Percentiles rank a stretch among this genome's conserved stretches.
These are phyloP conservation scores for Cunninghamia lanceolata DNA, from an alignment of 75 land plant genomes.

Conservation along the genomic window DNA sequence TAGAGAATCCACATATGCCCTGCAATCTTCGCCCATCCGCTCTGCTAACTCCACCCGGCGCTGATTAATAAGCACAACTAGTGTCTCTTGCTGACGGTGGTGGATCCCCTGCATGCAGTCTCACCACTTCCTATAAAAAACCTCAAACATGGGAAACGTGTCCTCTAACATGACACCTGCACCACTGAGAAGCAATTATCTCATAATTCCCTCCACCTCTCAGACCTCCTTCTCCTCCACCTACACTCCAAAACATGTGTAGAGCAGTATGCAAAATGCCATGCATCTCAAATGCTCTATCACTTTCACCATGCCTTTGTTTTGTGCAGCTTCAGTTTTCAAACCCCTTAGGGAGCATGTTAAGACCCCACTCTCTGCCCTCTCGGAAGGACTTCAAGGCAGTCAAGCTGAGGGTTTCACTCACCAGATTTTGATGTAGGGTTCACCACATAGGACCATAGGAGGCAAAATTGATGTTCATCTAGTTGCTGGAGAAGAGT, in stretches of 20 bases:
- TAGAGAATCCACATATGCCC: constrained; percentile 18
- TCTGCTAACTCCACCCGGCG: background rate
- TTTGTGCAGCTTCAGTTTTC: background rate
- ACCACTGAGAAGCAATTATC: constrained; percentile 42
- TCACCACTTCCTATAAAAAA: constrained; percentile 24
- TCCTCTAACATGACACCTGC: constrained; percentile 16
- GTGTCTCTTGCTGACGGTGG: background rate
- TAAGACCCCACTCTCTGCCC: constrained; percentile 3
- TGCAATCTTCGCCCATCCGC: background rate
- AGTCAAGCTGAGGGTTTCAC: constrained; percentile 38
- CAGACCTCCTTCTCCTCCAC: constrained; percentile 13
- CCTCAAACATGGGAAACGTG: constrained; percentile 44
- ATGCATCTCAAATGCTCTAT: constrained; percentile 37
- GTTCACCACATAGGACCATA: too few species aligned
- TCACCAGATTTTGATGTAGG: constrained; percentile 19
- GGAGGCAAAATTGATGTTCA: too few species aligned
- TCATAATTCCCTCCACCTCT: constrained; percentile 41
- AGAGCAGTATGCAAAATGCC: too few species aligned
- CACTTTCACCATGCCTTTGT: constrained; percentile 37
- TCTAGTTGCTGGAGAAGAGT: too few species aligned
- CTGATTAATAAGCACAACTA: background rate
- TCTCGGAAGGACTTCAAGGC: constrained; percentile 35
- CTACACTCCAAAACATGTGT: too few species aligned
- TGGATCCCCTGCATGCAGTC: constrained; percentile 26
- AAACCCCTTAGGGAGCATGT: constrained; percentile 37